phyloP scores from a whole-genome alignment of 2,329 filamentous ascomycete genomes.

The Acarospora socialis region DNA sequence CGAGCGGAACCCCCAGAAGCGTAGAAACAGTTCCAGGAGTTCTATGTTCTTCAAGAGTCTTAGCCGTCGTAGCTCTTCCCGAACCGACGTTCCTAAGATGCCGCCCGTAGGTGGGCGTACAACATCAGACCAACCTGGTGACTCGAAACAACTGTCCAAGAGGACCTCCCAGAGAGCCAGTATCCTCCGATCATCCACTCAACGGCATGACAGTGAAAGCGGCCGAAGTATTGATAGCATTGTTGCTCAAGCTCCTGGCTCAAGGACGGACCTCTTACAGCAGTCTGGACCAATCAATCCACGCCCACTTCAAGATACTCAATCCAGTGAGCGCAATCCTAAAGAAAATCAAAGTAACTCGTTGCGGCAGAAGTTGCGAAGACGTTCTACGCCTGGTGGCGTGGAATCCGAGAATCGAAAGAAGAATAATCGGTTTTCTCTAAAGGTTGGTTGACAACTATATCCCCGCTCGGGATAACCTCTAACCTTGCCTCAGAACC shows the following conservation, averaged over 20 bases:
- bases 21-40: slow-evolving; percentile 11
- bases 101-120: slow-evolving; percentile 5
- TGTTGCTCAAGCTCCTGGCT: not conserved
- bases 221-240: slow-evolving; percentile 6
- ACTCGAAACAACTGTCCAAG: not conserved
- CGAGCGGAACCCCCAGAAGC: slow-evolving; percentile 5
- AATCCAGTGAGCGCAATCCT: not conserved
- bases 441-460: not conserved
- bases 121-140: not conserved
- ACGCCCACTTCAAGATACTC: not conserved
- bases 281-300: slow-evolving; percentile 2
- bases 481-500: slow-evolving; percentile 9
- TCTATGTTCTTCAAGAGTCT: slow-evolving; percentile 13
- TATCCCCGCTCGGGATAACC: not conserved
- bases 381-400: slow-evolving; percentile 8
- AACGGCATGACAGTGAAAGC: slow-evolving; percentile 3
- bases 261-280: slow-evolving; percentile 2
- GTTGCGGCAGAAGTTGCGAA: slow-evolving; percentile 11
- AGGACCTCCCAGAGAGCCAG: slow-evolving; percentile 10
- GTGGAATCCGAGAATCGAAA: slow-evolving; percentile 9
- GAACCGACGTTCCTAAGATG: slow-evolving; percentile 6
- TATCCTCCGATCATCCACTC: slow-evolving; percentile 10
- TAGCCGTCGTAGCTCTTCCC: slow-evolving; percentile 6
- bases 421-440: slow-evolving; percentile 14
- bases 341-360: slow-evolving; percentile 2